Base-by-base conservation (phyloP, 176 grass and related monocot species). In the Metroxylon sagu region DNA sequence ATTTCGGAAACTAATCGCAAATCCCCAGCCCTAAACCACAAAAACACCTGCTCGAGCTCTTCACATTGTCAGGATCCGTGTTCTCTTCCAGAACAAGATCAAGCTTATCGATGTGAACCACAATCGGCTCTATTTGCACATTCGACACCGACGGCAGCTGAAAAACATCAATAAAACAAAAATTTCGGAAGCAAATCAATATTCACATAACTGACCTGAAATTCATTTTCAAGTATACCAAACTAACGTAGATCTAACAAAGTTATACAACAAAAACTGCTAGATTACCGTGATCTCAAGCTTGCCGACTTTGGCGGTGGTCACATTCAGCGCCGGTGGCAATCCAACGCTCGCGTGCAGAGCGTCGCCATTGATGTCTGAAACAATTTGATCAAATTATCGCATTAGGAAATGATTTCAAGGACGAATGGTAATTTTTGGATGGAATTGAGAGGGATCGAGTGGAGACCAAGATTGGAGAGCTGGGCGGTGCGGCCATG, bases 341-440 rank as follows among this genome's bases (percentile, higher is more conserved):
- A 98, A 65, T 14, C 84, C 94, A 50, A 89, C 77, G 82, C 94
- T 93, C 57, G 94, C 76, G 71, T 93, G 94, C 66, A 98, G 73
- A 17, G 79, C 88, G 68, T 98, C 94, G 43, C 94, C 94, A 81
- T 98, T 81, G 66, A 98, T 98, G 81, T 98, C 94, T 98, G 66
- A 53, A 60, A 15, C 67, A 50, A 73, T 54, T 31, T 50, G 59
- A 62, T 63, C 28, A 10, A 43, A 43, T 43, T 43, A 43, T 43
- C 10, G 35, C 1, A 2, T 43, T 43, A 10, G 35, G 6, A 12
- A 43, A 43, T 43, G 35, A 43, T 43, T 43, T 43, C 35, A 43
- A 2, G 10, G 35, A 43, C 8, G 12, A 43, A 43, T 14, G 8
- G 35, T 12, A 43, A 43, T 12, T 43, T 43, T 43, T 43, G 1